Evolutionary conservation across 2,329 filamentous ascomycete genomes (phyloP).

Genomic region (Exserohilum rostratum): DNA sequence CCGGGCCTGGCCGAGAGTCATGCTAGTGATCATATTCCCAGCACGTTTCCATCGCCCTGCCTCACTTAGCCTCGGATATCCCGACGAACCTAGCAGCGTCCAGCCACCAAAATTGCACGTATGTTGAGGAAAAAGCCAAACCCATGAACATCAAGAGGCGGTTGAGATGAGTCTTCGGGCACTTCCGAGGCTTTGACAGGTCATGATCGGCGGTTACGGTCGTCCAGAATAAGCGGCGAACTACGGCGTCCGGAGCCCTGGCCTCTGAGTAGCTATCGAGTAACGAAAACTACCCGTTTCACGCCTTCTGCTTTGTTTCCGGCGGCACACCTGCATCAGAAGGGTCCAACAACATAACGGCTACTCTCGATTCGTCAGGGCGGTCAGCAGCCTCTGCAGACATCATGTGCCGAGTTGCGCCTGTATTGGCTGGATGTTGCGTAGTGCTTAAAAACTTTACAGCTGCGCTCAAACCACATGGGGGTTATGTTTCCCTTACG

Average conservation of each 20-base stretch:
- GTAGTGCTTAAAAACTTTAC: conserved; percentile 14
- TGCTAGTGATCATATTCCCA: conserved; percentile 10
- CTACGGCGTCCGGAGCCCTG: conserved; percentile 19
- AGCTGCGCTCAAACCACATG: conserved; percentile 10
- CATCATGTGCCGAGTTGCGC: conserved; percentile 6
- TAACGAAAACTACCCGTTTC: conserved; percentile 36
- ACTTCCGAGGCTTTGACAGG: conserved; percentile 1
- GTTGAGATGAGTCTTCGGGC: neutral
- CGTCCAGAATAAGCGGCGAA: conserved; percentile 19
- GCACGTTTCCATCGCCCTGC: conserved; percentile 1
- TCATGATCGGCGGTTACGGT: conserved; percentile 1
- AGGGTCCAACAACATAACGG: conserved; percentile 6
- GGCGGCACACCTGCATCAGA: conserved; percentile 23
- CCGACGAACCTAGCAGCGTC: neutral
- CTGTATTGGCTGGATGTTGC: conserved; percentile 16
- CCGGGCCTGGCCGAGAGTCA: conserved; percentile 36
- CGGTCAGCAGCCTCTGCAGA: conserved; percentile 11
- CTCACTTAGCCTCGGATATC: neutral
- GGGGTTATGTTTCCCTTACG: conserved; percentile 24
- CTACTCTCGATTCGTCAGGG: conserved; percentile 8
- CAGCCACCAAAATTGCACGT: neutral
- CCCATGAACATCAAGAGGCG: neutral
- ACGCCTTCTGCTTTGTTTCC: conserved; percentile 3
- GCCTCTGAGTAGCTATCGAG: conserved; percentile 39
- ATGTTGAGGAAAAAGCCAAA: neutral